Base-by-base conservation (phyloP, 2,329 filamentous ascomycete genomes). In the Raffaelea arxii region DNA sequence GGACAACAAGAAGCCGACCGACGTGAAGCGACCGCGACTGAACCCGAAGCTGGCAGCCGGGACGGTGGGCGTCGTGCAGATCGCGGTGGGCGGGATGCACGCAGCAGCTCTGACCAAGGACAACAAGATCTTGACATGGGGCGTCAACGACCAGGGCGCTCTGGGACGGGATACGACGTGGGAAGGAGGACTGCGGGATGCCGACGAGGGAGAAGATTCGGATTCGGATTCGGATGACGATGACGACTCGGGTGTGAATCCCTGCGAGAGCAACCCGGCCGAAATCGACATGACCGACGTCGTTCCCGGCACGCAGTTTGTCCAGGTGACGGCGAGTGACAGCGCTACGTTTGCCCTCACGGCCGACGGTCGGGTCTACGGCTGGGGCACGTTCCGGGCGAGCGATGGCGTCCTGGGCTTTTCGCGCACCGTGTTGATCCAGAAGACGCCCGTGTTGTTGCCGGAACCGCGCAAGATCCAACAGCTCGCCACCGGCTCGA, bases 11-110 rank as follows among this genome's bases (percentile, higher is more conserved):
- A 73, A 70, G 62, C 72, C 75, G 32, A 78, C 85, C 53, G 82
- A 89, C 54, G 82, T 87, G 55, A 84, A 83, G 68, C 78, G 82
- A 25, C 87, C 87, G 18, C 82, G 84, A 44, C 66, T 84, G 49
- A 87, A 87, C 59, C 66, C 72, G 41, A 68, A 74, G 48, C 69
- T 88, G 36, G 64, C 68, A 23, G 66, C 74, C 3, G 67, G 73
- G 50, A 67, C 67, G 32, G 74, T 81, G 46, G 77, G 80, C 40
- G 78, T 92, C 30, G 85, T 92, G 3, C 80, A 86, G 62, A 65
- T 94, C 48, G 80, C 84, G 43, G 80, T 82, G 50, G 87, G 87
- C 50, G 86, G 86, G 47, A 91, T 94, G 86, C 87, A 94, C 65
- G 80, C 75, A 44, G 70, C 84, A 51, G 86, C 82, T 3, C 67